Percentiles rank a stretch among this genome's conserved stretches.
Evolutionary conservation across 352 stramenopile species (phyloP).

Genomic region (Blastocystis sp.): DNA sequence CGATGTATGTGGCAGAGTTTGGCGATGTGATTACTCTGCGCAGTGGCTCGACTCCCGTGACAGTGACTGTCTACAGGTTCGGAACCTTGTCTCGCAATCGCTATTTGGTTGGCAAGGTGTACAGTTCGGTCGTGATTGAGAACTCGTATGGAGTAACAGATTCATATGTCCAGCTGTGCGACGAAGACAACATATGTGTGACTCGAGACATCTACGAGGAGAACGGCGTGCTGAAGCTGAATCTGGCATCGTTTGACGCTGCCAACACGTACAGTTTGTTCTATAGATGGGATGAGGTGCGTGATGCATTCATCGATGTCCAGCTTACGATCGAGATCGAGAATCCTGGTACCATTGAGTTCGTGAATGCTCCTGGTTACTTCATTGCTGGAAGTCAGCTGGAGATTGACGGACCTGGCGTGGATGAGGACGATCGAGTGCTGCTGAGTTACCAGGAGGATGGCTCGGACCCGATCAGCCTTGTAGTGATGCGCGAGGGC

Average conservation of each 20-base stretch:
- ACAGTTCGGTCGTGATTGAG: not conserved
- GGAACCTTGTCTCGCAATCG: not conserved
- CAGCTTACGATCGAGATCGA: not conserved
- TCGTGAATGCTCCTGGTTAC: not conserved
- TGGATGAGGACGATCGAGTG: constrained; percentile 1
- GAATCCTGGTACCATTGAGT: not conserved
- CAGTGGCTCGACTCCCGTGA: not conserved
- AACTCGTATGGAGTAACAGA: not conserved
- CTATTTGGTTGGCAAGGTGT: constrained; percentile 6
- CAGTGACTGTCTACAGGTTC: constrained; percentile 27
- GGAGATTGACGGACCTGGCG: not conserved
- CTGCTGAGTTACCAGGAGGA: not conserved
- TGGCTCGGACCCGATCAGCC: not conserved
- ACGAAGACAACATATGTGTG: not conserved
- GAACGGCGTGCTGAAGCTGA: not conserved
- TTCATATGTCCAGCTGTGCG: not conserved
- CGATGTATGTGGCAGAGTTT: not conserved
- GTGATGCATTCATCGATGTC: not conserved
- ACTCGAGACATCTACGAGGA: not conserved
- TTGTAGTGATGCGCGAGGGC: not conserved
- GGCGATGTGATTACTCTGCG: not conserved
- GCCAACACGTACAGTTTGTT: not conserved
- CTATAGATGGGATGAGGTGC: constrained; percentile 25
- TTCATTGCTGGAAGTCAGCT: not conserved
- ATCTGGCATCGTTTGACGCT: not conserved